Percentiles rank a stretch among this genome's conserved stretches.
These are phyloP conservation scores for Brassica carinata DNA, from an alignment of 345 rosid species.

Conservation along the genomic window DNA sequence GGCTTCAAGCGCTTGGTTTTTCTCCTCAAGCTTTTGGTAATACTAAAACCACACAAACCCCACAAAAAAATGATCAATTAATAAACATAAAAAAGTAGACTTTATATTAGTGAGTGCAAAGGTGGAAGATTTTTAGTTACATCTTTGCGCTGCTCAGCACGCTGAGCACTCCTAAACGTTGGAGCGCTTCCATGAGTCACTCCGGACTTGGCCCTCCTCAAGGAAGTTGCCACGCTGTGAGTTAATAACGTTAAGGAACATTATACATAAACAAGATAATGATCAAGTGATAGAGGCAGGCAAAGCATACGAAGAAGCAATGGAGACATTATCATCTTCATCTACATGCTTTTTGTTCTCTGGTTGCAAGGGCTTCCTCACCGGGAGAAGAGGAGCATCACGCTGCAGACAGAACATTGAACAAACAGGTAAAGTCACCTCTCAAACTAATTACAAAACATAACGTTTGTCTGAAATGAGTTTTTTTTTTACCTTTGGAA, in stretches of 20 bases:
- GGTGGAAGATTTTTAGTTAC: conserved; percentile 36
- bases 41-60: conserved; percentile 50
- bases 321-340: conserved; percentile 83
- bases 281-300: background rate
- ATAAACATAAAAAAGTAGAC: conserved; percentile 12
- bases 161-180: conserved; percentile 68
- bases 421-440: background rate
- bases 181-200: conserved; percentile 92
- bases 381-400: conserved; percentile 46
- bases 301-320: conserved; percentile 93
- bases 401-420: conserved; percentile 46
- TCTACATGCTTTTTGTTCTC: conserved; percentile 65
- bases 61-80: background rate
- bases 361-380: conserved; percentile 58
- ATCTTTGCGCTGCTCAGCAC: conserved; percentile 94
- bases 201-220: conserved; percentile 60
- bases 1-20: conserved; percentile 76
- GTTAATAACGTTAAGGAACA: conserved; percentile 25
- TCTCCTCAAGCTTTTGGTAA: conserved; percentile 80
- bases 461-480: background rate
- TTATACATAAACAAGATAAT: background rate
- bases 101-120: background rate
- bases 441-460: background rate
- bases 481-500: conserved; percentile 24
- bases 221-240: conserved; percentile 47